A percentile compares a stretch with the other conserved stretches of the same genome.
These are phyloP conservation scores for Pseudocercospora eumusae DNA, from an alignment of 2,329 filamentous ascomycete species.

Conservation along the genomic window DNA sequence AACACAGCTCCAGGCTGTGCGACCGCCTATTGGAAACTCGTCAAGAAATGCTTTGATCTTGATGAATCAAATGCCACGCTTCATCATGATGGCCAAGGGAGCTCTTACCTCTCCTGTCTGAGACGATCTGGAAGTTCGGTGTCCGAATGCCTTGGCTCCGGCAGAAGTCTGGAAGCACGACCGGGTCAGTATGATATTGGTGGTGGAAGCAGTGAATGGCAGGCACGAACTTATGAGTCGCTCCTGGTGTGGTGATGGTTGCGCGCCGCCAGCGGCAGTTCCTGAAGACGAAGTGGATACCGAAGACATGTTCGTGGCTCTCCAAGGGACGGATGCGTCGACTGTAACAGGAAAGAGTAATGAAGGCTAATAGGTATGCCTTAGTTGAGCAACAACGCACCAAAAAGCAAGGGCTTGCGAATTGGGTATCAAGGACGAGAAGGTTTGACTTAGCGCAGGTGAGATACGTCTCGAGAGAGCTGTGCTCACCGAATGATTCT, in stretches of 20 bases:
- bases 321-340: conserved; percentile 11
- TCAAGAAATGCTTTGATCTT: conserved; percentile 15
- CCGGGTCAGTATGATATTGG: conserved; percentile 10
- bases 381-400: conserved; percentile 25
- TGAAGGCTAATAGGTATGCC: conserved; percentile 28
- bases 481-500: conserved; percentile 22
- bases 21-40: conserved; percentile 63
- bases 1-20: conserved; percentile 85
- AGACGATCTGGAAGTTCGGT: conserved; percentile 65
- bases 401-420: conserved; percentile 30
- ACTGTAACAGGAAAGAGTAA: conserved; percentile 21
- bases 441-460: conserved; percentile 35
- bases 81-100: conserved; percentile 11
- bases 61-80: background rate
- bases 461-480: conserved; percentile 29
- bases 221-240: conserved; percentile 38
- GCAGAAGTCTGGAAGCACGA: conserved; percentile 33
- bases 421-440: conserved; percentile 35
- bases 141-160: conserved; percentile 30
- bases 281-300: conserved; percentile 24
- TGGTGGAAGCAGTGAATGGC: background rate
- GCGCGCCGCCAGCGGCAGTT: conserved; percentile 18
- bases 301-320: conserved; percentile 27
- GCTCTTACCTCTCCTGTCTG: conserved; percentile 69
- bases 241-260: conserved; percentile 37